A percentile compares a stretch with the other conserved stretches of the same genome.
These are phyloP conservation scores for Ligustrum vulgare DNA, from an alignment of 257 asterid genomes.

Conservation along the genomic window DNA sequence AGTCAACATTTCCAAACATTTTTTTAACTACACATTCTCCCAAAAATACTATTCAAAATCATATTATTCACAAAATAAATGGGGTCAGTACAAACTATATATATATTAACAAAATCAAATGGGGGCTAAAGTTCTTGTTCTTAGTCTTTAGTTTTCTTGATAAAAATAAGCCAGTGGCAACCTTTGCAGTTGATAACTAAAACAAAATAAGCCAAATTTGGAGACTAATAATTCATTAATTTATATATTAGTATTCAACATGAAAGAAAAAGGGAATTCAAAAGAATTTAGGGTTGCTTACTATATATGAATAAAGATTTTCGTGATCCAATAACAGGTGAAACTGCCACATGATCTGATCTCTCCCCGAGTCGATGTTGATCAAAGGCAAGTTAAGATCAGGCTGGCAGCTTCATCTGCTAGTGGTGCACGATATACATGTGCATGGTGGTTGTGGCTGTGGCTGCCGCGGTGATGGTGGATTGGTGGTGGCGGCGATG, in stretches of 20 bases:
- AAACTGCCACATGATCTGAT: slow-evolving; percentile 51
- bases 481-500: neutral
- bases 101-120: too few relatives aligned
- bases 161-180: neutral
- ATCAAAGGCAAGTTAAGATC: slow-evolving; percentile 47
- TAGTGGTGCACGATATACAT: slow-evolving; percentile 34
- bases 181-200: neutral
- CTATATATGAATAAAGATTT: neutral
- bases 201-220: neutral
- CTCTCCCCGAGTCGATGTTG: slow-evolving; percentile 11
- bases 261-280: neutral
- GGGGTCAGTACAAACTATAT: too few relatives aligned
- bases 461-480: neutral
- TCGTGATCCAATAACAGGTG: slow-evolving; percentile 43
- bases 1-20: too few relatives aligned
- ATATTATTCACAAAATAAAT: too few relatives aligned
- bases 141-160: neutral
- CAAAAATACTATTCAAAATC: too few relatives aligned
- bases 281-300: neutral
- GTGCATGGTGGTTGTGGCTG: neutral
- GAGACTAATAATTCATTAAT: neutral
- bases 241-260: neutral
- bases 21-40: too few relatives aligned
- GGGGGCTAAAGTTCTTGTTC: too few relatives aligned
- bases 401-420: slow-evolving; percentile 76